Percentiles rank a stretch among this genome's conserved stretches.
Conservation (phyloP, 306 rosid species). For the Acacia melanoxylon region DNA sequence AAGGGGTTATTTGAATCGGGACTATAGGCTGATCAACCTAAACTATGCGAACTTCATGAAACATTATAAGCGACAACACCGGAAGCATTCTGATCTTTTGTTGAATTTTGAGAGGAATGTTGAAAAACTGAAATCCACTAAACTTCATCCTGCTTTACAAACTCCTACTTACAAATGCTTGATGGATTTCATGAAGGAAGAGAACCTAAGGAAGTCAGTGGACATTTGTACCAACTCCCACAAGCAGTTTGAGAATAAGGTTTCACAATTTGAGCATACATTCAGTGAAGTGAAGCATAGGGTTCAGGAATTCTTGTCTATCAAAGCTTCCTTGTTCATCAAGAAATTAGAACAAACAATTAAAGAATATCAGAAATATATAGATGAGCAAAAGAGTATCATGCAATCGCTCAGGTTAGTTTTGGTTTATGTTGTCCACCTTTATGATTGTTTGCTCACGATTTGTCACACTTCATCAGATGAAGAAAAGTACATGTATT, state of each 20-base stretch:
- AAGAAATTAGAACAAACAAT: constrained; percentile 57
- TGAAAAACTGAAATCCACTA: constrained; percentile 65
- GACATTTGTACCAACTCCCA: constrained; percentile 81
- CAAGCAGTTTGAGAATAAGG: constrained; percentile 89
- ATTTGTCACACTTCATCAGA: neutral
- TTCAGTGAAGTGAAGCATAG: constrained; percentile 61
- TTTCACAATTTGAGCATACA: constrained; percentile 68
- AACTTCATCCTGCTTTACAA: constrained; percentile 82
- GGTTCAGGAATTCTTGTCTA: constrained; percentile 75
- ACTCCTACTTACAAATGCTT: constrained; percentile 61
- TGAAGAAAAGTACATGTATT: neutral
- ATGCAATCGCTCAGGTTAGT: constrained; percentile 94
- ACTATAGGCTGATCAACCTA: constrained; percentile 66
- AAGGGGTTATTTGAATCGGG: constrained; percentile 76
- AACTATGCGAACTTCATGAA: constrained; percentile 80
- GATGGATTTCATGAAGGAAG: constrained; percentile 90
- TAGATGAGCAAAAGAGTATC: constrained; percentile 80
- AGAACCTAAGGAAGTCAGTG: constrained; percentile 68
- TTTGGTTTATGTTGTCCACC: constrained; percentile 1
- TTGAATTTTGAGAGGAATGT: constrained; percentile 69
- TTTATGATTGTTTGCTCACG: neutral
- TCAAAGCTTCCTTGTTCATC: constrained; percentile 45
- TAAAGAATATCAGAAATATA: constrained; percentile 52
- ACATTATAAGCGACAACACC: constrained; percentile 65
- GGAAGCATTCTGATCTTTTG: constrained; percentile 79